A percentile compares a stretch with the other conserved stretches of the same genome.
Evolutionary conservation across 257 asterid species (phyloP).

Genomic region (Solanum clarkiae): DNA sequence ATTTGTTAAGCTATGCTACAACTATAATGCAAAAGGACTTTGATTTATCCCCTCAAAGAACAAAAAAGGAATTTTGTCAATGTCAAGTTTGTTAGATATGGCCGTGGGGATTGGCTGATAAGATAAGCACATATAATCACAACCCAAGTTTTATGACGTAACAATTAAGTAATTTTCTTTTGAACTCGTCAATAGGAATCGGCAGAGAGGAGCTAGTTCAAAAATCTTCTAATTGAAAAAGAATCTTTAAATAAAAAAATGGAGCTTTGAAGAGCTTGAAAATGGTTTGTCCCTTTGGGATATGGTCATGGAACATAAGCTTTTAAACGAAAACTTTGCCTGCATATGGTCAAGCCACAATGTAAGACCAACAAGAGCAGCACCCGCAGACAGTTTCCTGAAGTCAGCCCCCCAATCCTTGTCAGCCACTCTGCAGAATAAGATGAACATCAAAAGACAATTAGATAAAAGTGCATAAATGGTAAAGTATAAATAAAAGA

Average conservation of each 20-base stretch:
- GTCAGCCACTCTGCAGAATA: conserved; percentile 73
- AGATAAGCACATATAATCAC: neutral
- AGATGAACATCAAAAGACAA: conserved; percentile 8
- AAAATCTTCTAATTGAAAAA: neutral
- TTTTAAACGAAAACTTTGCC: conserved; percentile 27
- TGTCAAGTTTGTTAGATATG: neutral
- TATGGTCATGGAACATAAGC: neutral
- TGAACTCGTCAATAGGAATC: neutral
- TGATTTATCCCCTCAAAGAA: neutral
- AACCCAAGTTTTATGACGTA: neutral
- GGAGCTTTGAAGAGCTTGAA: neutral
- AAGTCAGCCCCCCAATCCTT: conserved; percentile 99
- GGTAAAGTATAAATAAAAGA: neutral
- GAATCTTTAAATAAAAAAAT: neutral
- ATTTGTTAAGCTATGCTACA: neutral
- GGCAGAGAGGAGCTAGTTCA: neutral
- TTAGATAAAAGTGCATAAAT: neutral
- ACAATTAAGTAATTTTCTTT: neutral
- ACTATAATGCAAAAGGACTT: neutral
- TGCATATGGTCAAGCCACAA: conserved; percentile 99
- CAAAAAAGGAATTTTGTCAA: neutral
- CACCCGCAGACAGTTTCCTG: conserved; percentile 87
- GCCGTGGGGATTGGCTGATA: neutral
- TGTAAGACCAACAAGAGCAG: conserved; percentile 90
- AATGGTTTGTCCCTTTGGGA: neutral